Evolutionary conservation across 2,329 filamentous ascomycete genomes (phyloP).

Genomic region (Colletotrichum graminicola): DNA sequence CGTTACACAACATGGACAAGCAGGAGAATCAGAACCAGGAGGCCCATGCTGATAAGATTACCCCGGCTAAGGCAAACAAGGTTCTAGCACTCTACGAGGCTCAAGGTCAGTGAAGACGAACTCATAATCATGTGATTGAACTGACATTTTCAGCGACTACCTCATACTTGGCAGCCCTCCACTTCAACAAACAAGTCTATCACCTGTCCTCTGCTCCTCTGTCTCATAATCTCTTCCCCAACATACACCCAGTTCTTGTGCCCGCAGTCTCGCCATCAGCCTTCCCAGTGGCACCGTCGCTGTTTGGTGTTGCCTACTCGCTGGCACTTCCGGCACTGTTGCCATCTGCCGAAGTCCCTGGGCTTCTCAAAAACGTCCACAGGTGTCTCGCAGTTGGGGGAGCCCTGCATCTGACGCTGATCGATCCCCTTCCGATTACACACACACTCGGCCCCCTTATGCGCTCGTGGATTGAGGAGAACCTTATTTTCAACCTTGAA

Average conservation of each 20-base stretch:
- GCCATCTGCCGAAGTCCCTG: slow-evolving; percentile 67
- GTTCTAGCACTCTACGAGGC: slow-evolving; percentile 66
- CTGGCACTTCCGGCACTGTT: slow-evolving; percentile 69
- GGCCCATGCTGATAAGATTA: slow-evolving; percentile 36
- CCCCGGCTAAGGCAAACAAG: slow-evolving; percentile 47
- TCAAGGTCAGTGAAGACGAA: slow-evolving; percentile 55
- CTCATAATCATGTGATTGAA: slow-evolving; percentile 34
- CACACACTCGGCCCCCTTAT: slow-evolving; percentile 68
- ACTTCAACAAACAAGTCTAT: slow-evolving; percentile 56
- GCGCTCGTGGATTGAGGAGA: slow-evolving; percentile 71
- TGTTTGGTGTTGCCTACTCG: slow-evolving; percentile 65
- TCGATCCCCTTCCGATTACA: slow-evolving; percentile 71
- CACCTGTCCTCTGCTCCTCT: slow-evolving; percentile 61
- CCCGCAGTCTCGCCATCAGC: slow-evolving; percentile 53
- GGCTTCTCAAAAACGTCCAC: slow-evolving; percentile 67
- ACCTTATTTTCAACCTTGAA: slow-evolving; percentile 71
- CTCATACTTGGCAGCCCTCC: slow-evolving; percentile 61
- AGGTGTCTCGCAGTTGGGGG: slow-evolving; percentile 68
- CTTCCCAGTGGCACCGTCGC: slow-evolving; percentile 54
- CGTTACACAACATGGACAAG: slow-evolving; percentile 62
- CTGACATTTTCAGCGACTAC: slow-evolving; percentile 56
- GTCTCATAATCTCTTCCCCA: slow-evolving; percentile 53
- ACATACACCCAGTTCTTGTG: slow-evolving; percentile 55
- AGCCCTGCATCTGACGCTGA: slow-evolving; percentile 68
- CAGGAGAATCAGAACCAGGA: slow-evolving; percentile 43